A percentile compares a stretch with the other conserved stretches of the same genome.
Evolutionary conservation across 177 flowering plant species (phyloP).

Genomic region (Vitis hybrid): DNA sequence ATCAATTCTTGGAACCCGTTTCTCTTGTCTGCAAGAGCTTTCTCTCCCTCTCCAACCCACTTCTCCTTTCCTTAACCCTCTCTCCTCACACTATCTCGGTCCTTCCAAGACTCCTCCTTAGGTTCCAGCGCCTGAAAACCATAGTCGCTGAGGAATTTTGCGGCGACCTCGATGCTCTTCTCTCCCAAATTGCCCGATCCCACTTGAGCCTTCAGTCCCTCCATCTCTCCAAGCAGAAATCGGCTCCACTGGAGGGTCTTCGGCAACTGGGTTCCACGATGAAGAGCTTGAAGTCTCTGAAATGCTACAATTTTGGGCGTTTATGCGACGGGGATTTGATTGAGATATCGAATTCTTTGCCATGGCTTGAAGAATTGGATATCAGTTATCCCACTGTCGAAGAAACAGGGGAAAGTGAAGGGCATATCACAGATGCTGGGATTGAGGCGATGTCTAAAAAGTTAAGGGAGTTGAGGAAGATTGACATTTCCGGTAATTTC

Average conservation of each 20-base stretch:
- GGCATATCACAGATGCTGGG: constrained; percentile 41
- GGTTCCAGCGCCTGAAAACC: constrained; percentile 40
- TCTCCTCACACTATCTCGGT: constrained; percentile 21
- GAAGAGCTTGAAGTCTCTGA: constrained; percentile 35
- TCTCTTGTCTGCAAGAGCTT: constrained; percentile 49
- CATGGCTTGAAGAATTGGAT: constrained; percentile 52
- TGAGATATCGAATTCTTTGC: constrained; percentile 34
- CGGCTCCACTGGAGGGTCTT: constrained; percentile 36
- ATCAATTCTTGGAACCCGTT: constrained; percentile 30
- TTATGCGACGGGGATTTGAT: constrained; percentile 34
- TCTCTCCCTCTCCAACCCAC: constrained; percentile 45
- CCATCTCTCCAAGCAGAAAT: constrained; percentile 35
- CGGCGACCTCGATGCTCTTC: constrained; percentile 25
- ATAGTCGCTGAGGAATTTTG: constrained; percentile 20
- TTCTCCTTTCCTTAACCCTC: constrained; percentile 34
- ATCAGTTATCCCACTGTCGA: constrained; percentile 36
- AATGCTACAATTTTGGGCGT: constrained; percentile 21
- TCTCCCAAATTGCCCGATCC: constrained; percentile 35
- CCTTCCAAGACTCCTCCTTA: constrained; percentile 29
- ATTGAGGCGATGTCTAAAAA: constrained; percentile 28
- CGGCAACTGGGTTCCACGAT: constrained; percentile 24
- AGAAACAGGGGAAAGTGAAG: neutral
- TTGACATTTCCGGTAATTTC: constrained; percentile 51
- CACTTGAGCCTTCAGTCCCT: constrained; percentile 34
- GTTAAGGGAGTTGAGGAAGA: constrained; percentile 28